Base-by-base conservation (phyloP, 441 rosid species). In the Erysimum cheiri region DNA sequence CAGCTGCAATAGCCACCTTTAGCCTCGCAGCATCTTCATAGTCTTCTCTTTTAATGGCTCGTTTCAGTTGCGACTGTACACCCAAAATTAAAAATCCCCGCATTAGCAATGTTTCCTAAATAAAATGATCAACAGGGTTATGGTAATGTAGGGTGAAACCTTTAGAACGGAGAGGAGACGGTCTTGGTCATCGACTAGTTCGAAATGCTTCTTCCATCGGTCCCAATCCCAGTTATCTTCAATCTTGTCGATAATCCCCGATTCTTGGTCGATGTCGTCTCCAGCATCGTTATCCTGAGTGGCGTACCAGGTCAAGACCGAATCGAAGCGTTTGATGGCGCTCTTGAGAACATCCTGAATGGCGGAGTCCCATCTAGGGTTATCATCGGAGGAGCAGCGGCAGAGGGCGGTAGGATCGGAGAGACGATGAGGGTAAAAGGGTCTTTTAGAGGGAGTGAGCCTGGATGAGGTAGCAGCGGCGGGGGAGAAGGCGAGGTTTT, bases 1-100 rank as follows among this genome's bases (percentile, higher is more conserved):
- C 87, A 64, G 97, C 97, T 54, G 99, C 96, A 80, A 92, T 87
- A 50, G 98, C 97, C 70, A 90, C 99, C 82, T 94, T 88, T 3
- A 94, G 76, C 80, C 84, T 85, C 43, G 91, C 90, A 64, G 99
- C 99, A 81, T 87, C 94, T 43, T 75, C 85, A 64, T 85, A 92
- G 74, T 94, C 98, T 81, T 92, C 94, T 60, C 75, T 82, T 54
- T 31, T 67, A 0, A 90, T 83, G 19, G 97, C 89, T 52, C 72
- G 78, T 69, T 68, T 77, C 67, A 94, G 80, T 58, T 81, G 98
- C 12, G 83, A 83, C 99, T 92, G 90, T 78, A 74, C 33, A 58
- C 54, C 65, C 39, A 53, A 60, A 54, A 46, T 29, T 11, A 44
- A 33, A 33, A 53, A 5, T 19, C 35, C 15, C 26, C 44, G 22